phyloP scores from a whole-genome alignment of 306 rosid species.

The Biancaea sappan region DNA sequence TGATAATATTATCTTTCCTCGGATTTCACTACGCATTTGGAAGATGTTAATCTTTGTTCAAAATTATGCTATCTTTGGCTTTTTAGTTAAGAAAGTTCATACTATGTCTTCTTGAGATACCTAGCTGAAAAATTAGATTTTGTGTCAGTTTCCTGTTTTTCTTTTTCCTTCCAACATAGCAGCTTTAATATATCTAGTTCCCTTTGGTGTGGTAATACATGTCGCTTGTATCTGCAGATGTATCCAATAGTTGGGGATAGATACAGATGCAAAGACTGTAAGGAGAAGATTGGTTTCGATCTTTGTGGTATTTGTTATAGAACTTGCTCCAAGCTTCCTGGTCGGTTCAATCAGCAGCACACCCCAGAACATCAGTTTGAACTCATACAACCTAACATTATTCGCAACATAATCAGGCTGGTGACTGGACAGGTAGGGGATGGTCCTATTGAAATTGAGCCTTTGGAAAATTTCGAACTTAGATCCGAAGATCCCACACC shows the following conservation, averaged over 20 bases:
- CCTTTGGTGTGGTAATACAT: slow-evolving; percentile 6
- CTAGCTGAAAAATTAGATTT: background rate
- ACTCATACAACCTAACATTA: background rate
- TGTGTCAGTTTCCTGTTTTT: background rate
- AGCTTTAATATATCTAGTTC: background rate
- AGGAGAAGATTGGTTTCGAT: slow-evolving; percentile 69
- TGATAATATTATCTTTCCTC: slow-evolving; percentile 24
- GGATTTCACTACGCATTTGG: background rate
- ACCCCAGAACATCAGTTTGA: slow-evolving; percentile 71
- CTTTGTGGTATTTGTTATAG: slow-evolving; percentile 79
- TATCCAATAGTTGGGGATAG: slow-evolving; percentile 75
- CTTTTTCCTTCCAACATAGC: background rate
- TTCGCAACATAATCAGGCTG: background rate
- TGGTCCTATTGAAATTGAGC: slow-evolving; percentile 23
- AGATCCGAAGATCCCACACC: slow-evolving; percentile 23
- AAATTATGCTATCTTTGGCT: background rate
- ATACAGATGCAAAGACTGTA: slow-evolving; percentile 72
- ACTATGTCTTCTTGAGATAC: background rate
- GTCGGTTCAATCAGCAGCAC: slow-evolving; percentile 95
- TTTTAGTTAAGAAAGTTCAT: background rate
- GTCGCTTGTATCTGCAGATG: slow-evolving; percentile 50
- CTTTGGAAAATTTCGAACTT: slow-evolving; percentile 42
- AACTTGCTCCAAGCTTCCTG: slow-evolving; percentile 69
- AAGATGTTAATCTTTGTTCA: background rate
- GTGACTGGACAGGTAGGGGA: background rate